Percentiles rank a stretch among this genome's conserved stretches.
Conservation (phyloP, 495 filamentous ascomycete genomes). For the Lasiosphaeria ovina region DNA sequence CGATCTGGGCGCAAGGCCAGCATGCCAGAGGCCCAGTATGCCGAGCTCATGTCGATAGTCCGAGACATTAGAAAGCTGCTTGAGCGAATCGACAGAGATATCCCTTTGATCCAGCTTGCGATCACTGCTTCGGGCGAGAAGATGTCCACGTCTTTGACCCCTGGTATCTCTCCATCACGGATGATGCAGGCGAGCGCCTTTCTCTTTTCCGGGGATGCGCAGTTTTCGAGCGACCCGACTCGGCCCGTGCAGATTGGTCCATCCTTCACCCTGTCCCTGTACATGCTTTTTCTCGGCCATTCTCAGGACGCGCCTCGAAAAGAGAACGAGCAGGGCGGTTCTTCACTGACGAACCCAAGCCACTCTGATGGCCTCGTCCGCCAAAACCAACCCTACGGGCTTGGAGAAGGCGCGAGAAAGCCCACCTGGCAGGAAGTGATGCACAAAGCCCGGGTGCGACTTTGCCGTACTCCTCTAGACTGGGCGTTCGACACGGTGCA, state of each 20-base stretch:
- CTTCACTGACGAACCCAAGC: slow-evolving; percentile 25
- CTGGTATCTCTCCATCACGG: slow-evolving; percentile 85
- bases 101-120: slow-evolving; percentile 90
- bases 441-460: slow-evolving; percentile 84
- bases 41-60: slow-evolving; percentile 68
- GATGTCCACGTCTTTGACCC: slow-evolving; percentile 71
- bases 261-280: slow-evolving; percentile 83
- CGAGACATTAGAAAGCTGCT: slow-evolving; percentile 75
- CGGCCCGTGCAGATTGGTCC: slow-evolving; percentile 81
- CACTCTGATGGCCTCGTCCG: not conserved
- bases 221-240: slow-evolving; percentile 65
- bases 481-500: slow-evolving; percentile 28
- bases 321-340: not conserved
- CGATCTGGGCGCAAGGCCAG: slow-evolving; percentile 42
- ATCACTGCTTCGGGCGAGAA: slow-evolving; percentile 93
- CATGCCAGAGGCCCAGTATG: slow-evolving; percentile 37
- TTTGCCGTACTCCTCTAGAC: slow-evolving; percentile 54
- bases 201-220: slow-evolving; percentile 81
- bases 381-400: slow-evolving; percentile 38
- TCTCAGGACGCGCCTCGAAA: slow-evolving; percentile 32
- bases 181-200: slow-evolving; percentile 92
- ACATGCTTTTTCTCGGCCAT: slow-evolving; percentile 94
- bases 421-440: slow-evolving; percentile 97
- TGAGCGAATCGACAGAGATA: slow-evolving; percentile 81
- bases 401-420: slow-evolving; percentile 57